Base-by-base conservation (phyloP, 1,284 basidiomycete genomes). In the Uromyces viciae-fabae region DNA sequence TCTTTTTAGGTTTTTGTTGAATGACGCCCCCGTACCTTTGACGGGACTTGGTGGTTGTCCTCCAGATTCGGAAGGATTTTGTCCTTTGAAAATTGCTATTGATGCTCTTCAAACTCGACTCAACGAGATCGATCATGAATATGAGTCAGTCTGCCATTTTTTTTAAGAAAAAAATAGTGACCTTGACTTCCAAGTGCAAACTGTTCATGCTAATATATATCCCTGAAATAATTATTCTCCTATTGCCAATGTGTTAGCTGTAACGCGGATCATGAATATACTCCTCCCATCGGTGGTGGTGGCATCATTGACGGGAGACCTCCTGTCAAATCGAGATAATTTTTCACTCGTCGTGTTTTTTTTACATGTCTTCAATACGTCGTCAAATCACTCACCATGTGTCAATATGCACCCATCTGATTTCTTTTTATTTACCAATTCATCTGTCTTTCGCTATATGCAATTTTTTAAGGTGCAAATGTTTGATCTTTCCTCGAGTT, bases 241-340 rank as follows among this genome's bases (percentile, higher is more conserved):
- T 14, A 46, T 40, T 66, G 11, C 28, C 33, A 66, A 17, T 31
- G 25, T 40, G 43, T 17, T 60, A 81, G 78, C 22, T 81, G 71
- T 56, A 54, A 74, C 36, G 43, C 33, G 40, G 31, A 74, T 9
- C 19, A 38, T 46, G 60, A 33, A 11, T 81, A 81, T 64, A 19
- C 71, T 36, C 78, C 78, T 7, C 78, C 78, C 7, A 36, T 75
- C n/a, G 78, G 71, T 7, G 78, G 78, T 5, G 78, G 78, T 38
- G 78, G 78, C 8, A 81, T 81, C 49, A 62, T 81, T 43, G 49
- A 81, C 56, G 78, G 78, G 2, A 64, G 46, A 74, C 78, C 78
- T n/a, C 78, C 78, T 64, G n/a, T n/a, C n/a, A n/a, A n/a, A n/a
- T 62, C 25, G 49, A 14, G n/a, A n/a, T 52, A 14, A 14, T 14